These are phyloP conservation scores for Lichtheimia ramosa DNA, from an alignment of 371 early-diverging fungal genomes.

Conservation along the genomic window DNA sequence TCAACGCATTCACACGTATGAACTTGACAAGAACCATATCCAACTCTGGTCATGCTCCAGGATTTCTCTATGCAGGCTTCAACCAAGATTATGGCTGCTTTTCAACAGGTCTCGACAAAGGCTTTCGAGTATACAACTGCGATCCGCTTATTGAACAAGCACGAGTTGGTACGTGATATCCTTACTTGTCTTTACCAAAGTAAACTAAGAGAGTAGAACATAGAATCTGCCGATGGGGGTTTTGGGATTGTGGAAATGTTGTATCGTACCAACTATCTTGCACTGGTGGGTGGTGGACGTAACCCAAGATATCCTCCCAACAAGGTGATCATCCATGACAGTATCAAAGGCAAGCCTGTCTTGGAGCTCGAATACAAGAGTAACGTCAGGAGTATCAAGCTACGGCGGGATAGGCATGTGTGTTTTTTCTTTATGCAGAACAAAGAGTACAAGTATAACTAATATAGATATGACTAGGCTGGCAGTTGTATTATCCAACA, in stretches of 20 bases:
- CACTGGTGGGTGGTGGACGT: slow-evolving; percentile 94
- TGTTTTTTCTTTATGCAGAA: neutral
- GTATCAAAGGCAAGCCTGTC: slow-evolving; percentile 70
- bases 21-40: slow-evolving; percentile 58
- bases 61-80: slow-evolving; percentile 65
- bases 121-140: slow-evolving; percentile 92
- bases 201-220: neutral
- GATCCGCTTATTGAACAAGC: slow-evolving; percentile 88
- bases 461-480: slow-evolving; percentile 47
- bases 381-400: slow-evolving; percentile 79
- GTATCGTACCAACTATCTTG: slow-evolving; percentile 90
- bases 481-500: slow-evolving; percentile 76
- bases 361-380: slow-evolving; percentile 81
- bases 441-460: neutral
- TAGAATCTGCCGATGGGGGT: slow-evolving; percentile 85
- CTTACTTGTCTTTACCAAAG: neutral
- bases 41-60: slow-evolving; percentile 53
- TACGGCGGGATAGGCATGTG: slow-evolving; percentile 78
- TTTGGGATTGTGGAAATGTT: slow-evolving; percentile 94
- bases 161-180: slow-evolving; percentile 60
- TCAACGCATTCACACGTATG: slow-evolving; percentile 28
- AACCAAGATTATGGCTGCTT: slow-evolving; percentile 93
- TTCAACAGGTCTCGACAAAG: slow-evolving; percentile 86
- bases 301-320: slow-evolving; percentile 87
- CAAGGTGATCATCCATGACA: slow-evolving; percentile 91